Base-by-base conservation (phyloP, 2,329 filamentous ascomycete species). In the Fusarium vanettenii region DNA sequence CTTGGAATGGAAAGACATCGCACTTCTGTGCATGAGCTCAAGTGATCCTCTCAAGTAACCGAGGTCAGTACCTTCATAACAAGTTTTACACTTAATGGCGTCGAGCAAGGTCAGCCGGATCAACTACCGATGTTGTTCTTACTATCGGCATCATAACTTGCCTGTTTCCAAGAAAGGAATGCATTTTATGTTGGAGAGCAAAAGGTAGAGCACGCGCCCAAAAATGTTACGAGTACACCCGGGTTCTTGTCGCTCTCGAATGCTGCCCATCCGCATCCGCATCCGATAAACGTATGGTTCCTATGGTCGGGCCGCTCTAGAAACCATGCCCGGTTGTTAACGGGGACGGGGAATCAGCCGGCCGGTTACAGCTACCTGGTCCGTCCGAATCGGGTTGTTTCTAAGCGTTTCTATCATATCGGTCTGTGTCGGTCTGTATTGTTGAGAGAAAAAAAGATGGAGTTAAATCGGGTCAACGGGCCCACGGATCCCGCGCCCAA, bases 401-500 rank as follows among this genome's bases (percentile, higher is more conserved):
- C 27, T 13, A 33, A 6, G 37, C 41, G 50, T 20, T 29, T 62
- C 60, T 33, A 33, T 33, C 35, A 60, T 22, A 48, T 31, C 25
- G 48, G 64, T 60, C 60, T 60, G 62, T 70, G 57, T 64, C 66
- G 41, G 43, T 20, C 61, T 56, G 18, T 57, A 27, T 69, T 65
- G 62, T 65, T 59, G 63, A 48, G 52, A 43, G 6, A 48, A 39
- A 27, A 48, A 48, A 67, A 66, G 61, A 67, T 60, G 70, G 66
- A 68, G 60, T 64, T 65, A 68, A 64, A 73, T 59, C 55, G 66
- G 72, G 66, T 60, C 66, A 57, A 48, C 60, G 72, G 72, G 33
- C 50, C 60, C 69, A 62, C 43, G 62, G 52, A 52, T 75, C 60
- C 66, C 72, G 69, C 68, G 50, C 60, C 66, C 72, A 73, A 45